These are phyloP conservation scores for Emergomyces pasteurianus DNA, from an alignment of 2,329 filamentous ascomycete species.

Conservation along the genomic window DNA sequence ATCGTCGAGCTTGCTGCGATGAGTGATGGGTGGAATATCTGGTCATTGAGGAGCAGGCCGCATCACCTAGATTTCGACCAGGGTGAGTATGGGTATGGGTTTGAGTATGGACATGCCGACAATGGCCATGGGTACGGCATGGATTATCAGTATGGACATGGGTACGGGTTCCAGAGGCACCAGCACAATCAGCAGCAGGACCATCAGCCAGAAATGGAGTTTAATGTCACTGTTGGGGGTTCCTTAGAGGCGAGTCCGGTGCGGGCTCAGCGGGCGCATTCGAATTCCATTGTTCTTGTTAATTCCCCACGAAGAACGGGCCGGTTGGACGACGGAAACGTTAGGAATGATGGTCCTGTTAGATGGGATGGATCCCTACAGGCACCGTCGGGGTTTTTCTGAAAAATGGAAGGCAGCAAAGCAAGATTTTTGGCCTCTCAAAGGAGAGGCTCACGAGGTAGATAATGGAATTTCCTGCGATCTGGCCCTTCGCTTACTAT, in stretches of 20 bases:
- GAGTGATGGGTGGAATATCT: not conserved
- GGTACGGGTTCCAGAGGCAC: not conserved
- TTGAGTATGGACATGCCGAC: not conserved
- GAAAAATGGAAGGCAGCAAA: not conserved
- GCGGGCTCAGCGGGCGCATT: not conserved
- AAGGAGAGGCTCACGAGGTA: too few relatives aligned
- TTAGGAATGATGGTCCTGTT: not conserved
- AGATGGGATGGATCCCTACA: not conserved
- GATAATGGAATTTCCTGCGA: not conserved
- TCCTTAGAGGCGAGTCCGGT: not conserved
- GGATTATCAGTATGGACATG: not conserved
- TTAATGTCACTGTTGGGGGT: not conserved
- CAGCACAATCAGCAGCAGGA: not conserved
- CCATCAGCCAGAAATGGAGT: not conserved
- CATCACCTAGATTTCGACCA: not conserved
- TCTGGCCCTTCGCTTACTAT: not conserved
- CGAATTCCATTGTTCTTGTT: not conserved
- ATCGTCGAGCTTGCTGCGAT: constrained; percentile 1
- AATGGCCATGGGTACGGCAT: not conserved
- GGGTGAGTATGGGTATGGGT: not conserved
- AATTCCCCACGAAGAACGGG: not conserved
- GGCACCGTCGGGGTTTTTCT: not conserved
- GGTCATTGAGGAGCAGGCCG: not conserved
- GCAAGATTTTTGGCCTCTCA: not conserved
- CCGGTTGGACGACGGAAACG: not conserved